Base-by-base conservation (phyloP, 1,284 basidiomycete species). In the Heterobasidion irregulare region DNA sequence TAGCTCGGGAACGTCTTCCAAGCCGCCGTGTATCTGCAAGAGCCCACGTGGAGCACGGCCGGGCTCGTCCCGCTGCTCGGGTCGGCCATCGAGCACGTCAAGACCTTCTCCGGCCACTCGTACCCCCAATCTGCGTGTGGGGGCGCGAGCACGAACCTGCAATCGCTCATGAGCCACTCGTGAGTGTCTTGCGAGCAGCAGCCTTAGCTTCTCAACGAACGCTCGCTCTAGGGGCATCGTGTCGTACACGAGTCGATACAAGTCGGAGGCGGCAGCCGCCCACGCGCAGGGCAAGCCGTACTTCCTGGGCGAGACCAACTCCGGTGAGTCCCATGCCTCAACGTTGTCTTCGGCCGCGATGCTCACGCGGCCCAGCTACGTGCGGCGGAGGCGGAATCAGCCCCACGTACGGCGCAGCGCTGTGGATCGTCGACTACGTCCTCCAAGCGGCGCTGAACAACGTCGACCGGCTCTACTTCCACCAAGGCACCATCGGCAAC, bases 401-500 rank as follows among this genome's bases (percentile, higher is more conserved):
- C 54, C 71, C 71, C 0, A 75, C 72, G 0, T 75, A 73, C 57
- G 75, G 74, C 10, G 74, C 74, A 0, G 74, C 66, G 2, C 62
- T 77, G 2, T 77, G 75, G 75, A 69, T 76, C 49, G 64, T 75
- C 34, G 74, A 77, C 60, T 76, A 75, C 55, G 69, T 73, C n/a
- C 64, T 77, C 9, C 74, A 75, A 59, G 70, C 67, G 33, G 69
- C 72, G 1, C 58, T 75, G 41, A 69, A 70, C 47, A 72, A 72
- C 12, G 68, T 71, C 8, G 70, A 74, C 53, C 59, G 73, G 18
- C 64, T 75, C 8, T 75, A 76, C 59, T 76, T 76, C 63, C 74
- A 77, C 61, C 74, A 77, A 58, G 75, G 74, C 47, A 72, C 72
- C 9, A 72, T 74, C 53, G 68, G 71, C 12, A 70, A 73, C 59